Base-by-base conservation (phyloP, 768 basidiomycete species). In the button mushroom (Agaricus bisporus) region DNA sequence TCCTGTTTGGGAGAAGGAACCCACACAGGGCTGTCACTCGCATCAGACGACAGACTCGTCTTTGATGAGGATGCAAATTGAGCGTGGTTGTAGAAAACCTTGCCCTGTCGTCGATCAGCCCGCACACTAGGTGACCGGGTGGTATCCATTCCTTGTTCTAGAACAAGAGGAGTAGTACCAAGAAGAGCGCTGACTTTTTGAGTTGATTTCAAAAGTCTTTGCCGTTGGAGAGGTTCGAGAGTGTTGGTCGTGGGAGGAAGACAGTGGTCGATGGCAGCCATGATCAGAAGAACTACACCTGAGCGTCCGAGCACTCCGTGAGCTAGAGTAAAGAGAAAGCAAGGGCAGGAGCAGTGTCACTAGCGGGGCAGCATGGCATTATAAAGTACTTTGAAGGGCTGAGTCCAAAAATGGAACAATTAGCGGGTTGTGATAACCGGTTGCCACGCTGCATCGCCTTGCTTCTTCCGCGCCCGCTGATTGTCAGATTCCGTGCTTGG, bases 101-200 rank as follows among this genome's bases (percentile, higher is more conserved):
- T 56, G 5, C 52, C 60, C 9, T 55, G 46, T 1, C 60, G 43
- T n/a, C 60, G 55, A 37, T 41, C 35, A 12, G 56, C 51, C 29
- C 54, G 41, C 1, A 51, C 58, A 9, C 48, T 48, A 3, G 60
- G 55, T 17, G 60, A 54, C 32, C 32, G 51, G 18, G 49, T 50
- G 22, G 15, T 17, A 6, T 18, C 14, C 20, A 29, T 3, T 5
- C 26, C 39, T 18, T 49, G 14, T 25, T 73, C 71, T 29, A 75
- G 44, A 52, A 74, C 59, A 29, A 66, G 60, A 0, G 74, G 74
- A 0, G 71, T 71, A 6, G 70, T 63, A 1, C 84, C 83, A 4
- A 85, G 67, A 3, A 85, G 61, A 14, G 76, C 73, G 10, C 73
- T 73, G 25, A 86, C 73, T 63, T 84, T 85, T 56, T 75, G 73